Base-by-base conservation (phyloP, 805 yeast species). In the Aciculoconidium aculeatum region DNA sequence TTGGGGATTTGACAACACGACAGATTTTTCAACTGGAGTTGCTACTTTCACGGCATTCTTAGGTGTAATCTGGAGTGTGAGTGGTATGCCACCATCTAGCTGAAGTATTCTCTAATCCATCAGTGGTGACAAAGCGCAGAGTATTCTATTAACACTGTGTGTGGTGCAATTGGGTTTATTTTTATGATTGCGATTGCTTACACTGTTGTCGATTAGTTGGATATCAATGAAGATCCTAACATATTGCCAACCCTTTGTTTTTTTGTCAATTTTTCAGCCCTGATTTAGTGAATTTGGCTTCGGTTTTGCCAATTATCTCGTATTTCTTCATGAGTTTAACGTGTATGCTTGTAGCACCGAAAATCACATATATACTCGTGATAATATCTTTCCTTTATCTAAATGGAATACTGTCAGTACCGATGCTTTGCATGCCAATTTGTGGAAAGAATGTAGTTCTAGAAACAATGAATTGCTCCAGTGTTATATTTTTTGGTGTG, bases 71-170 rank as follows among this genome's bases (percentile, higher is more conserved):
- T 73, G 79, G 79, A 72, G 78, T 15, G 75, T 78, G 83, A 67
- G 77, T 18, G 84, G 83, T 15, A 78, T 80, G 84, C 0, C 78
- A 77, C 58, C 84, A 79, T 44, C 56, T 78, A 34, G 65, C 80
- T 11, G 86, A 77, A 52, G 85, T 79, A 44, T 71, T 77, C 40
- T 56, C 75, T 27, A 75, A 77, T 45, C 80, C 82, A 7, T 55
- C 70, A 21, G 51, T 60, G 6, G 80, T 79, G 5, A 73, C 77
- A 7, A 13, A 61, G 66, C 36, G 80, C 80, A 13, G 75, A 77
- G 41, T 72, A 73, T 11, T 51, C 73, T 51, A 73, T 80, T 10
- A 62, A 75, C 5, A 44, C 61, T 8, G 49, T 65, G 27, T 77
- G 80, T 34, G 79, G 78, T 23, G 17, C 57, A 4, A 45, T 74